Evolutionary conservation across 305 asterid genomes (phyloP).

Genomic region (Euphrasia arctica): DNA sequence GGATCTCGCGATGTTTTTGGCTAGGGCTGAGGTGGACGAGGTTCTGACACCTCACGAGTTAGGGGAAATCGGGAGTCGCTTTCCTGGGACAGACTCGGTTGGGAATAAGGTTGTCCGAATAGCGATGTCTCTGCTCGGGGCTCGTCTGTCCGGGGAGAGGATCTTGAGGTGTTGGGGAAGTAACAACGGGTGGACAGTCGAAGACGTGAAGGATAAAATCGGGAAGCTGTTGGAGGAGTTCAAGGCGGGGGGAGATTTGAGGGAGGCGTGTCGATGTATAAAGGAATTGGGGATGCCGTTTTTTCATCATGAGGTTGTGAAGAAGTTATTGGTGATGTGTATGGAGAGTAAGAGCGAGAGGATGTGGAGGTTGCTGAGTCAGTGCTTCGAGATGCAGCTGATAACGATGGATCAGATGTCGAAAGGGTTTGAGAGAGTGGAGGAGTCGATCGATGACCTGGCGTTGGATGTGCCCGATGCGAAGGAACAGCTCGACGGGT

Average conservation of each 20-base stretch:
- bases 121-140: conserved; percentile 67
- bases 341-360: conserved; percentile 78
- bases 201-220: conserved; percentile 83
- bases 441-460: conserved; percentile 61
- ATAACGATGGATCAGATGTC: conserved; percentile 78
- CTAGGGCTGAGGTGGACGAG: conserved; percentile 86
- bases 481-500: not conserved
- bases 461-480: conserved; percentile 62
- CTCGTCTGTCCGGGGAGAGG: conserved; percentile 82
- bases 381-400: conserved; percentile 72
- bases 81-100: conserved; percentile 43
- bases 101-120: conserved; percentile 65
- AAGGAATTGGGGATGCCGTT: conserved; percentile 94
- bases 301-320: conserved; percentile 90
- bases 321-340: conserved; percentile 56
- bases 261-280: conserved; percentile 86
- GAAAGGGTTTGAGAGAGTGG: conserved; percentile 64
- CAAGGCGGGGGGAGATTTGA: conserved; percentile 72
- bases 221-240: conserved; percentile 69
- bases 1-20: conserved; percentile 81
- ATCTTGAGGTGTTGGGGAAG: conserved; percentile 88
- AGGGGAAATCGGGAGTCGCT: conserved; percentile 67
- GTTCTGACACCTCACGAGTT: conserved; percentile 79
- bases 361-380: conserved; percentile 56
- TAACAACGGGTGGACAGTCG: conserved; percentile 64